Evolutionary conservation across 2,329 filamentous ascomycete species (phyloP).

Genomic region (Arthrinium phaeospermum): DNA sequence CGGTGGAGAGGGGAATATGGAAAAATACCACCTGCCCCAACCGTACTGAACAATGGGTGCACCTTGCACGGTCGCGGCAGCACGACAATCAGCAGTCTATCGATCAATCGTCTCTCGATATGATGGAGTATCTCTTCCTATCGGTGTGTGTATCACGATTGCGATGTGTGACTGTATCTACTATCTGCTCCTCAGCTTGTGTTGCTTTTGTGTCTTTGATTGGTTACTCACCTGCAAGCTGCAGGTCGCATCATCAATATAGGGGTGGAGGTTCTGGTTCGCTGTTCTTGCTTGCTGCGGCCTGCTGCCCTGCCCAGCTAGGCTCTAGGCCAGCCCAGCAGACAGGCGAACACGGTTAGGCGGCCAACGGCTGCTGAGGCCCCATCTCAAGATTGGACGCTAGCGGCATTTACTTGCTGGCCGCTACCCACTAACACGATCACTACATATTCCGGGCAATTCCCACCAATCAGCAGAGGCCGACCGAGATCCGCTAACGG

Average conservation of each 20-base stretch:
- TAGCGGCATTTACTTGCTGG: neutral
- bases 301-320: too few species aligned
- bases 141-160: neutral
- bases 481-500: neutral
- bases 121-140: neutral
- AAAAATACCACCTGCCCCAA: constrained; percentile 14
- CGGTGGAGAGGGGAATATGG: neutral
- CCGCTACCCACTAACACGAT: neutral
- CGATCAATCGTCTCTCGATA: constrained; percentile 5
- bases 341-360: constrained; percentile 7
- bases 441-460: neutral
- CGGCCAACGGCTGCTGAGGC: neutral
- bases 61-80: neutral
- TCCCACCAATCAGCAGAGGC: neutral
- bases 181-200: neutral
- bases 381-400: neutral
- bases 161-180: neutral
- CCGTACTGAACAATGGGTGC: neutral
- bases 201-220: neutral
- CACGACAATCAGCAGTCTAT: constrained; percentile 6
- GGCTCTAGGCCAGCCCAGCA: neutral
- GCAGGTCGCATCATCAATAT: neutral
- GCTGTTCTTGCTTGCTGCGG: neutral
- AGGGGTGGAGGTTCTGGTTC: neutral
- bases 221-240: neutral